phyloP scores from a whole-genome alignment of 352 stramenopile genomes.

The Phytophthora niederhauseri region DNA sequence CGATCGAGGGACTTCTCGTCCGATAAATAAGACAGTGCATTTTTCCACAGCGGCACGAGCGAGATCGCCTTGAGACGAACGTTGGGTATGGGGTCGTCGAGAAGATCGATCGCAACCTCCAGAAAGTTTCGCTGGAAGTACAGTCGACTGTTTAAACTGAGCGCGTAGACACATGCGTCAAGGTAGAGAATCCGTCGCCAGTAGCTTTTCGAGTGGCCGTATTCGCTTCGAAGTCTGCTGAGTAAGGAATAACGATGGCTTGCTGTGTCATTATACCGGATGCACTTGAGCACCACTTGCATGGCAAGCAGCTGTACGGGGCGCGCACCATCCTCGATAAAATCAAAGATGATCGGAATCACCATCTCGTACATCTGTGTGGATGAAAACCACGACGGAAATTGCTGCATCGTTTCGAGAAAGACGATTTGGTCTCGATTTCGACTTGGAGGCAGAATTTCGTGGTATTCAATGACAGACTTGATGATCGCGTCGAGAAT shows the following conservation, averaged over 20 bases:
- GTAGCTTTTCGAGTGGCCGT: slow-evolving; percentile 74
- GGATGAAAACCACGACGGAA: slow-evolving; percentile 62
- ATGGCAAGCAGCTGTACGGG: slow-evolving; percentile 75
- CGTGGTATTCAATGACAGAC: slow-evolving; percentile 77
- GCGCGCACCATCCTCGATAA: slow-evolving; percentile 76
- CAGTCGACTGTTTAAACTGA: slow-evolving; percentile 70
- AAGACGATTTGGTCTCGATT: slow-evolving; percentile 76
- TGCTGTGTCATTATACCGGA: slow-evolving; percentile 69
- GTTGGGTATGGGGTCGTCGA: slow-evolving; percentile 78
- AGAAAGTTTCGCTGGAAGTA: slow-evolving; percentile 82
- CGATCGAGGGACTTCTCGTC: slow-evolving; percentile 80
- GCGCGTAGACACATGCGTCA: slow-evolving; percentile 66
- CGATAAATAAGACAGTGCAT: slow-evolving; percentile 50
- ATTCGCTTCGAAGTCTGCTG: slow-evolving; percentile 70
- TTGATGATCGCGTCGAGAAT: slow-evolving; percentile 70
- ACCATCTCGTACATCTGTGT: slow-evolving; percentile 76
- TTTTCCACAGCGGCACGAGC: slow-evolving; percentile 70
- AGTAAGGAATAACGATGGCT: slow-evolving; percentile 77
- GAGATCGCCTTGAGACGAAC: slow-evolving; percentile 76
- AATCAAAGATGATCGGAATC: slow-evolving; percentile 78
- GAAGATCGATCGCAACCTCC: slow-evolving; percentile 73
- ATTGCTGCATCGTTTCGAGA: slow-evolving; percentile 64
- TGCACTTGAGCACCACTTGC: slow-evolving; percentile 68
- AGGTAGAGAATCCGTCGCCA: slow-evolving; percentile 80
- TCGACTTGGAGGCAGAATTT: slow-evolving; percentile 60